phyloP scores from a whole-genome alignment of 257 asterid genomes.

The Leonotis leonurus region DNA sequence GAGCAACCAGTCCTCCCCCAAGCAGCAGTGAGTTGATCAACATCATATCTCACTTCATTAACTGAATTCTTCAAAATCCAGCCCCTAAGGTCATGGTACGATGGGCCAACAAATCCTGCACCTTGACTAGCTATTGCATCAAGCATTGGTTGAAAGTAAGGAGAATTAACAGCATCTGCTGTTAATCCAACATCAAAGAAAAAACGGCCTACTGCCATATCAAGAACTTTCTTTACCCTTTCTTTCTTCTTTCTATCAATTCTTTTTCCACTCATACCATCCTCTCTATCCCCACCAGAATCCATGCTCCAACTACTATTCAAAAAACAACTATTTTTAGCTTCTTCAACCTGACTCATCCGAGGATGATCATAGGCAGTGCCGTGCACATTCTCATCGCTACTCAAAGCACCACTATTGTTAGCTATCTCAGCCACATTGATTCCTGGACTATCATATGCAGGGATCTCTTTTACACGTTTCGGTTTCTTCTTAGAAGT shows the following conservation, averaged over 20 bases:
- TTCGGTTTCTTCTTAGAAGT: slow-evolving; percentile 65
- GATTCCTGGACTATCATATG: slow-evolving; percentile 29
- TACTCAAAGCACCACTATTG: slow-evolving; percentile 35
- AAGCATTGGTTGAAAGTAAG: slow-evolving; percentile 80
- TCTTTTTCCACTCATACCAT: slow-evolving; percentile 26
- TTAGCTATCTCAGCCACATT: slow-evolving; percentile 27
- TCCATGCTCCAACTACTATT: slow-evolving; percentile 19
- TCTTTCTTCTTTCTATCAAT: slow-evolving; percentile 61
- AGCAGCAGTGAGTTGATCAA: slow-evolving; percentile 44
- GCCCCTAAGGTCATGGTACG: slow-evolving; percentile 73
- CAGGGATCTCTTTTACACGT: slow-evolving; percentile 38
- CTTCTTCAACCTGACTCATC: slow-evolving; percentile 28
- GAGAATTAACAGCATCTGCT: slow-evolving; percentile 60
- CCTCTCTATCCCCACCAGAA: slow-evolving; percentile 31
- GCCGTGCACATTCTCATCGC: slow-evolving; percentile 11
- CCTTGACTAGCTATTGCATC: slow-evolving; percentile 76
- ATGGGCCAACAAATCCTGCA: slow-evolving; percentile 47
- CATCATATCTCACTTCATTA: slow-evolving; percentile 58
- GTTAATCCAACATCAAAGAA: slow-evolving; percentile 68
- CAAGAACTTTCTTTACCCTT: slow-evolving; percentile 47
- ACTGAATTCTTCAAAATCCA: slow-evolving; percentile 63
- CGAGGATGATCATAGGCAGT: slow-evolving; percentile 32
- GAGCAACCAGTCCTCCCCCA: slow-evolving; percentile 83
- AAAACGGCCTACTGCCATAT: slow-evolving; percentile 81
- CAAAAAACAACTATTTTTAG: slow-evolving; percentile 34